Percentiles rank a stretch among this genome's conserved stretches.
Evolutionary conservation across 2,329 filamentous ascomycete species (phyloP).

Genomic region (Monosporascus sp.): DNA sequence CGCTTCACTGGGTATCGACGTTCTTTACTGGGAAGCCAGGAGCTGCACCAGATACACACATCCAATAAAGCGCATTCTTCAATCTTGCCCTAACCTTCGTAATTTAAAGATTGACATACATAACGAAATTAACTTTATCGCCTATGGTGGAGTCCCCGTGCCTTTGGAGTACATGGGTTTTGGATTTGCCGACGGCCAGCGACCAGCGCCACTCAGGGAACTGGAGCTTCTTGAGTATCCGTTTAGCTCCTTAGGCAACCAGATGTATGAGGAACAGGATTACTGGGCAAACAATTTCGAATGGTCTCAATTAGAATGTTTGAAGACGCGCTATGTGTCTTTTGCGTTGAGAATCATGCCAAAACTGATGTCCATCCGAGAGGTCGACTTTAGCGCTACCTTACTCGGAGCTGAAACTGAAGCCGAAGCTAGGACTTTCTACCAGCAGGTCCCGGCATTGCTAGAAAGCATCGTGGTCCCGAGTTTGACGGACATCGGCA

Average conservation of each 20-base stretch:
- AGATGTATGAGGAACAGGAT: not conserved
- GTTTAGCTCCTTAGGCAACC: not conserved
- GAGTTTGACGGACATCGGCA: not conserved
- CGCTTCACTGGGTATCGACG: not conserved
- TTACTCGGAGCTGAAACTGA: not conserved
- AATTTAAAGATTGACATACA: not conserved
- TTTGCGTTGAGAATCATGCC: conserved; percentile 1
- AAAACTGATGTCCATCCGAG: conserved; percentile 2
- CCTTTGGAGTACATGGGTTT: conserved; percentile 3
- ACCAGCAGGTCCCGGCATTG: conserved; percentile 2
- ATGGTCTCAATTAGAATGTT: conserved; percentile 4
- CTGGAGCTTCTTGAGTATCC: conserved; percentile 4
- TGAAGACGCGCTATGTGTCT: not conserved
- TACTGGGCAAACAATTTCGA: conserved; percentile 8
- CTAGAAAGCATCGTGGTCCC: conserved; percentile 2
- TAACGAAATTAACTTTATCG: not conserved
- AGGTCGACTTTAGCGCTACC: not conserved
- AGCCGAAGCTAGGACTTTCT: not conserved
- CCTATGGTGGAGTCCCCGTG: not conserved
- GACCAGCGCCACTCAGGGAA: conserved; percentile 4
- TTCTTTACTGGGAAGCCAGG: not conserved
- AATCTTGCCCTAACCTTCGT: conserved; percentile 7
- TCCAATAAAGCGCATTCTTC: conserved; percentile 2
- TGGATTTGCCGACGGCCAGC: conserved; percentile 4
- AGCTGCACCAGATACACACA: not conserved